A percentile compares a stretch with the other conserved stretches of the same genome.
phyloP scores from a whole-genome alignment of 2,329 filamentous ascomycete species.

The Aschersonia sp. region DNA sequence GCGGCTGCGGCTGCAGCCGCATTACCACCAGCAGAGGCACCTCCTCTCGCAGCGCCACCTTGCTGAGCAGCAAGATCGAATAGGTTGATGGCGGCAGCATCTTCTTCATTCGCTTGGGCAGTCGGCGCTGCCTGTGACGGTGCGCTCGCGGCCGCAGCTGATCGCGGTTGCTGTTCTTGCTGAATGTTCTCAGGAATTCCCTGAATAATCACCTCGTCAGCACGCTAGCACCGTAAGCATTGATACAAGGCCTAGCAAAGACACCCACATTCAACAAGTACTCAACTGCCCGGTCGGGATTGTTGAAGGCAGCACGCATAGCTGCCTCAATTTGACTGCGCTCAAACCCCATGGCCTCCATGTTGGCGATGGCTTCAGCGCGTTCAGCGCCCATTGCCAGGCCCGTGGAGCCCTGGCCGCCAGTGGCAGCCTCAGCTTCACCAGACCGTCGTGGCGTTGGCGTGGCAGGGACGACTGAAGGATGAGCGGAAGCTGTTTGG shows the following conservation, averaged over 20 bases:
- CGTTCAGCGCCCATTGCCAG: slow-evolving; percentile 76
- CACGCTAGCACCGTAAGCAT: not conserved
- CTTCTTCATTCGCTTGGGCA: slow-evolving; percentile 36
- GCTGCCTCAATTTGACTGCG: slow-evolving; percentile 79
- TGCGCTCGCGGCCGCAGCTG: slow-evolving; percentile 26
- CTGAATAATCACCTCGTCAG: slow-evolving; percentile 27
- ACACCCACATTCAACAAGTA: slow-evolving; percentile 70
- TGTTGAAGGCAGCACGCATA: slow-evolving; percentile 93
- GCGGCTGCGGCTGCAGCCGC: slow-evolving; percentile 31
- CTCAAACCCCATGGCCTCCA: slow-evolving; percentile 96
- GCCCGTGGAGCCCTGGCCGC: slow-evolving; percentile 48
- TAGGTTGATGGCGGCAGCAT: slow-evolving; percentile 64
- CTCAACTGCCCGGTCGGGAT: slow-evolving; percentile 92
- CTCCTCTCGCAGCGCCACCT: slow-evolving; percentile 26
- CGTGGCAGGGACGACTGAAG: slow-evolving; percentile 30
- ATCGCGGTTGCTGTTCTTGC: slow-evolving; percentile 47
- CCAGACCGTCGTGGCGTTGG: slow-evolving; percentile 36
- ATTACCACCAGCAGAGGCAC: slow-evolving; percentile 24
- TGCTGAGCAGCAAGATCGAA: slow-evolving; percentile 86
- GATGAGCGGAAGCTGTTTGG: slow-evolving; percentile 28
- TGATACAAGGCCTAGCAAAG: not conserved
- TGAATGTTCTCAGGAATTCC: slow-evolving; percentile 80
- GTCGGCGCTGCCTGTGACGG: slow-evolving; percentile 13
- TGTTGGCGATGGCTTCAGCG: slow-evolving; percentile 69
- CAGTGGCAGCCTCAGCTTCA: slow-evolving; percentile 19